Evolutionary conservation across 371 early-diverging fungal species (phyloP).

Genomic region (Mucor indicus): DNA sequence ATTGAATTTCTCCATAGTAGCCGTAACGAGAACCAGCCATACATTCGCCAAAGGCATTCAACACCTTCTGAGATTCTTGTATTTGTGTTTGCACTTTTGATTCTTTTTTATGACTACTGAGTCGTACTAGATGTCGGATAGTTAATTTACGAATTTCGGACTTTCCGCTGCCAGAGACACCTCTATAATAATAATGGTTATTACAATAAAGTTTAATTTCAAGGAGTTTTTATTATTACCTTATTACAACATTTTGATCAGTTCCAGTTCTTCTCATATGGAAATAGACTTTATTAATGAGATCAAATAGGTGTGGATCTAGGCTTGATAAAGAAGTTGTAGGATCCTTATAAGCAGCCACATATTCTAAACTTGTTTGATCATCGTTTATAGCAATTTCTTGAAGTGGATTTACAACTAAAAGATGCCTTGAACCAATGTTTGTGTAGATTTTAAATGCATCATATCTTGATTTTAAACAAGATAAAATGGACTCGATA

Average conservation of each 20-base stretch:
- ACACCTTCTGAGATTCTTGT: slow-evolving; percentile 65
- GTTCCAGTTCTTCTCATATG: slow-evolving; percentile 81
- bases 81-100: slow-evolving; percentile 73
- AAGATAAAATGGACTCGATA: slow-evolving; percentile 41
- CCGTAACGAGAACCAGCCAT: slow-evolving; percentile 89
- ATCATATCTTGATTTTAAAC: slow-evolving; percentile 48
- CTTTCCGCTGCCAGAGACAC: slow-evolving; percentile 87
- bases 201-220: no score
- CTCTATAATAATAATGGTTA: slow-evolving; percentile 58
- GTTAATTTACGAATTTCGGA: slow-evolving; percentile 66
- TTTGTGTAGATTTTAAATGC: slow-evolving; percentile 58
- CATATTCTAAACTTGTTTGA: slow-evolving; percentile 68
- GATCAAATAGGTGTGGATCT: slow-evolving; percentile 83
- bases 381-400: slow-evolving; percentile 53
- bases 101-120: slow-evolving; percentile 77
- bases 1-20: slow-evolving; percentile 86
- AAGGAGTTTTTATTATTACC: no score
- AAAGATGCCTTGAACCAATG: slow-evolving; percentile 59
- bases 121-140: slow-evolving; percentile 65
- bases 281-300: slow-evolving; percentile 62
- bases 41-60: slow-evolving; percentile 85
- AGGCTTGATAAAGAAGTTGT: slow-evolving; percentile 19
- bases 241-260: slow-evolving; percentile 72
- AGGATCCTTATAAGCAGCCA: slow-evolving; percentile 62
- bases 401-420: slow-evolving; percentile 58